These are phyloP conservation scores for Recurvomyces mirabilis DNA, from an alignment of 495 filamentous ascomycete species.

Conservation along the genomic window DNA sequence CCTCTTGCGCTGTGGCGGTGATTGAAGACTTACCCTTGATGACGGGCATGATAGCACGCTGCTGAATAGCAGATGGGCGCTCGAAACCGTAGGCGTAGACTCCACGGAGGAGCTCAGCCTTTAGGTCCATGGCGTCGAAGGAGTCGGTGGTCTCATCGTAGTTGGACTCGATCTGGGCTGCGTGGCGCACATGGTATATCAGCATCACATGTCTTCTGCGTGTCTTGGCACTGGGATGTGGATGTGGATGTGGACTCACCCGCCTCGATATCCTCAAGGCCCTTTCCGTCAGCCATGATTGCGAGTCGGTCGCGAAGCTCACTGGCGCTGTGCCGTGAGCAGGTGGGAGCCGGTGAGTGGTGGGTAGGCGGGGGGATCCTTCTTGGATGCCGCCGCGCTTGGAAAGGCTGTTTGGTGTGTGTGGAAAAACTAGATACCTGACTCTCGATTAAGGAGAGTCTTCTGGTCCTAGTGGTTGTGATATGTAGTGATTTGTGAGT, in stretches of 20 bases:
- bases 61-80: conserved; percentile 97
- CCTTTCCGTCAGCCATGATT: conserved; percentile 93
- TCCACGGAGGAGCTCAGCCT: conserved; percentile 92
- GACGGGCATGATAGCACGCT: conserved; percentile 98
- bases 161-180: conserved; percentile 99
- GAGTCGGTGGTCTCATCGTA: conserved; percentile 99
- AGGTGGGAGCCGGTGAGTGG: conserved; percentile 23
- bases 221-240: no score
- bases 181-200: conserved; percentile 17
- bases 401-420: conserved; percentile 12
- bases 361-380: conserved; percentile 28
- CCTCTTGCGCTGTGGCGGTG: no score
- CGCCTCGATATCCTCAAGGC: conserved; percentile 91
- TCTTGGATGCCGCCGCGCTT: conserved; percentile 26
- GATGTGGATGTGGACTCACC: conserved; percentile 42
- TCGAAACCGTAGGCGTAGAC: conserved; percentile 99
- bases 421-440: conserved; percentile 28
- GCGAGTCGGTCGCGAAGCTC: conserved; percentile 54
- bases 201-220: no score
- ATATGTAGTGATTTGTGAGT: conserved; percentile 18
- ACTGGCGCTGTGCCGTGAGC: conserved; percentile 57
- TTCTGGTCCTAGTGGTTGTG: conserved; percentile 21
- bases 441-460: conserved; percentile 31
- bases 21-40: conserved; percentile 88
- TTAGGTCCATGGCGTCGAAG: conserved; percentile 95